Conservation (phyloP, 2,329 filamentous ascomycete species). For the Teratosphaeria pseudoeucalypti region DNA sequence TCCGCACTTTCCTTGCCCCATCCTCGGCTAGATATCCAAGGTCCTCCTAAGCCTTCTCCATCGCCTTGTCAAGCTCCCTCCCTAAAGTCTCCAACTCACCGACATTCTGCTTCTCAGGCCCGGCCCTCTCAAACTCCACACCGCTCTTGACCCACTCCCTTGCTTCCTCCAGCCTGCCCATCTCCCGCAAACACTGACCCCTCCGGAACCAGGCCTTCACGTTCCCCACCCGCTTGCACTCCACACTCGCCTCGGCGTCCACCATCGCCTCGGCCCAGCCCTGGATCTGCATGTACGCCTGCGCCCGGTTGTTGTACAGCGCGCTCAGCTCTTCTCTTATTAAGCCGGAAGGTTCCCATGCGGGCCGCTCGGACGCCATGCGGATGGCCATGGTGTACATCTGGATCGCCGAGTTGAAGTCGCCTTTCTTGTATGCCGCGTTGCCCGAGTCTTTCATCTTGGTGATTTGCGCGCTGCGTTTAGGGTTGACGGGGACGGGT, state of each 20-base stretch:
- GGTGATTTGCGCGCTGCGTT: slow-evolving; percentile 74
- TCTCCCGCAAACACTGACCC: slow-evolving; percentile 78
- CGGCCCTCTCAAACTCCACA: slow-evolving; percentile 48
- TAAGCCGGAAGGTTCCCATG: slow-evolving; percentile 78
- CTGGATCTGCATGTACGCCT: slow-evolving; percentile 75
- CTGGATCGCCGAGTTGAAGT: slow-evolving; percentile 63
- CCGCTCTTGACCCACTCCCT: slow-evolving; percentile 65
- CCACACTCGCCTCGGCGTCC: slow-evolving; percentile 80
- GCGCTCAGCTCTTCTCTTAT: slow-evolving; percentile 74
- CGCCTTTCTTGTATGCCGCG: slow-evolving; percentile 66
- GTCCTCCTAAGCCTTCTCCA: slow-evolving; percentile 1
- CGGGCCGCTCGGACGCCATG: slow-evolving; percentile 72
- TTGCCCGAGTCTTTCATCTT: slow-evolving; percentile 90
- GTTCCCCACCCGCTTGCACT: slow-evolving; percentile 77
- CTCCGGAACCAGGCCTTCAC: slow-evolving; percentile 91
- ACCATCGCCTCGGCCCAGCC: slow-evolving; percentile 77
- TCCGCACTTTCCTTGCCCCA: background rate
- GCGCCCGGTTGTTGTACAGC: slow-evolving; percentile 77
- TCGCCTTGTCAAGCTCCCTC: slow-evolving; percentile 16
- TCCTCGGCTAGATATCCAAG: background rate
- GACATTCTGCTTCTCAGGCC: slow-evolving; percentile 21
- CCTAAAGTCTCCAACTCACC: slow-evolving; percentile 22
- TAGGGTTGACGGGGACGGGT: slow-evolving; percentile 83
- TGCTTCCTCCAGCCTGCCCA: slow-evolving; percentile 78
- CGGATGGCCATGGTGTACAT: slow-evolving; percentile 79